phyloP scores from a whole-genome alignment of 805 yeast species.

The Myxozyma geophila region DNA sequence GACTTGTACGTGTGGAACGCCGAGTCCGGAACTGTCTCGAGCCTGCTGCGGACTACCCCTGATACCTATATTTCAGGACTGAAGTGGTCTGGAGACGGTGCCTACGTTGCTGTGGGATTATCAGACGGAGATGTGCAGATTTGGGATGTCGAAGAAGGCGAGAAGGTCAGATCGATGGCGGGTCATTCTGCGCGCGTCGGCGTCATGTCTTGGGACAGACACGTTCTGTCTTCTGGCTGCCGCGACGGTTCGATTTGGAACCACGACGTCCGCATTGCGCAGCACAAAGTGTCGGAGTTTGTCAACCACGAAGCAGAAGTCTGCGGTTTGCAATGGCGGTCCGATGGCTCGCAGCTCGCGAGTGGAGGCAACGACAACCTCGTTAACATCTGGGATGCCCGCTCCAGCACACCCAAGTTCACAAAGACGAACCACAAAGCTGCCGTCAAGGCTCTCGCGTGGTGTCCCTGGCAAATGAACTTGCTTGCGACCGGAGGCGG shows the following conservation, averaged over 20 bases:
- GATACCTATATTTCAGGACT: constrained; percentile 68
- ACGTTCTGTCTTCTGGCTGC: constrained; percentile 83
- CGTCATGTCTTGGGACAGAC: constrained; percentile 82
- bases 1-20: constrained; percentile 94
- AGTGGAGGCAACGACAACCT: constrained; percentile 94
- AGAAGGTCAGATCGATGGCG: constrained; percentile 73
- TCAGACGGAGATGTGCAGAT: constrained; percentile 85
- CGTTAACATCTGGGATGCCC: constrained; percentile 90
- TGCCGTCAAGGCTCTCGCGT: constrained; percentile 91
- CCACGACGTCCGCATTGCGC: constrained; percentile 85
- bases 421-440: constrained; percentile 83
- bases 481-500: constrained; percentile 98
- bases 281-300: constrained; percentile 67
- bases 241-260: constrained; percentile 81
- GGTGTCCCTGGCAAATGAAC: constrained; percentile 88
- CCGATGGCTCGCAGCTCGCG: constrained; percentile 83
- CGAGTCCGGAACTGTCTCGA: constrained; percentile 71
- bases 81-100: constrained; percentile 90
- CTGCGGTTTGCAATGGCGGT: constrained; percentile 86
- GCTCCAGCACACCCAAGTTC: constrained; percentile 69
- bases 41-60: constrained; percentile 59
- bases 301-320: constrained; percentile 82
- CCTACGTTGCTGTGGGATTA: constrained; percentile 80
- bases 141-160: constrained; percentile 84
- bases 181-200: constrained; percentile 79